These are phyloP conservation scores for Triticum dicoccoides DNA, from an alignment of 176 grass and related monocot genomes.

Conservation along the genomic window DNA sequence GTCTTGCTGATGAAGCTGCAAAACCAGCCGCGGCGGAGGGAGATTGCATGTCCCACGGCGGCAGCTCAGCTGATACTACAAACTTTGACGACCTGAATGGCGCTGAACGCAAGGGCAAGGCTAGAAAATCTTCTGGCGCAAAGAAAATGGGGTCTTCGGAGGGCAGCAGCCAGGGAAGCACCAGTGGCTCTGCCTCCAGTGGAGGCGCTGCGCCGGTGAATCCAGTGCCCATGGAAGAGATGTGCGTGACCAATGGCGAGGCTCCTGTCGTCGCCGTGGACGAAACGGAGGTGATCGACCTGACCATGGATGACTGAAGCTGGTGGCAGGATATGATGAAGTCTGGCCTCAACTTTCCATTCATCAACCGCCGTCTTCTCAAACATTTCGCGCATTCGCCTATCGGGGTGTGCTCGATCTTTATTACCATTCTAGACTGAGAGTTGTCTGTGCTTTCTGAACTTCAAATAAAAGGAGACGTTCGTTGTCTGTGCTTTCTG, in stretches of 20 bases:
- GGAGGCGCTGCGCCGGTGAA: background rate
- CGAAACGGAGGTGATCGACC: constrained; percentile 1
- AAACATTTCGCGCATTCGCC: background rate
- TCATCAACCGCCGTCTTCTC: background rate
- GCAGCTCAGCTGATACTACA: background rate
- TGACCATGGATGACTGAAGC: constrained; percentile 39
- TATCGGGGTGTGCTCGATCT: background rate
- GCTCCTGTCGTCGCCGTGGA: constrained; percentile 1
- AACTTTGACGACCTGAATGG: constrained; percentile 36
- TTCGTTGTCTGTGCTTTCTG: background rate
- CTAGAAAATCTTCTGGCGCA: constrained; percentile 4
- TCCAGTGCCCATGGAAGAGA: constrained; percentile 27
- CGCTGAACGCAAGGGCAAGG: constrained; percentile 46
- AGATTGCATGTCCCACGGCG: background rate
- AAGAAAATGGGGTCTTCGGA: background rate
- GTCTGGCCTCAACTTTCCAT: background rate
- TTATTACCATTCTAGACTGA: background rate
- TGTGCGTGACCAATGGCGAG: constrained; percentile 27
- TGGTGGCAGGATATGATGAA: background rate
- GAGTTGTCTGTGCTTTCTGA: background rate
- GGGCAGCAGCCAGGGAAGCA: background rate
- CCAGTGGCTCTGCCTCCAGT: no score
- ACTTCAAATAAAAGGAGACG: background rate
- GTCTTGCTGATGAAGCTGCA: background rate
- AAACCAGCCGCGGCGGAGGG: background rate